Evolutionary conservation across 1,284 basidiomycete genomes (phyloP), one percentile per base, ranked within the genome.

Genomic region (Pulchroboletus neoregius): DNA sequence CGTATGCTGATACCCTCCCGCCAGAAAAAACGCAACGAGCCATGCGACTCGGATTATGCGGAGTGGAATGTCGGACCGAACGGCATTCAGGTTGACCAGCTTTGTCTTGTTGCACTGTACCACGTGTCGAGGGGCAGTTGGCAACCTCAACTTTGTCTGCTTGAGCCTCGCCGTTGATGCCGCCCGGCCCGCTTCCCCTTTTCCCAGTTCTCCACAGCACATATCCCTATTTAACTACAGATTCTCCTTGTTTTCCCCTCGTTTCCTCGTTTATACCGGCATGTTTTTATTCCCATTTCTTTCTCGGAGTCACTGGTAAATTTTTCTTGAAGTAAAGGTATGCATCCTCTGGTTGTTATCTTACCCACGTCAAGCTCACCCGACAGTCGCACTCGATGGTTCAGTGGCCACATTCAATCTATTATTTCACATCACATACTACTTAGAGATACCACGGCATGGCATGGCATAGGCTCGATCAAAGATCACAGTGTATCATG

Each of bases 41-140:
- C 4, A 0, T 63, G 30, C 5, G 54, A 65, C 6, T 12, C 45
- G 4, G 48, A 50, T 15, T 40, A 31, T 30, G 45, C 45, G 1
- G 5, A n/a, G 13, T 63, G 65, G 65, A 57, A 54, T 12, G 18
- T 67, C 8, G 63, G 63, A 27, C 47, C 42, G 1, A 40, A 45
- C 6, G 61, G 62, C 7, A 60, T 63, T 26, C 50, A 45, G 32
- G 41, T 63, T 5, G 39, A 56, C 4, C 52, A 63, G 30, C 39
- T 63, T 18, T 61, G 54, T 43, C 58, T 63, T 4, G 53, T 67
- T 6, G 46, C 48, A 11, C 28, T 63, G 13, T 56, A 50, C 12
- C 62, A 53, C 5, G 63, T 63, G 15, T 63, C 61, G 1, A 50
- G 8, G 41, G 61, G 65, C 15, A 67, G 62, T 24, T 63, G 65